Evolutionary conservation across 148 eudicot genomes (phyloP), one percentile per base, ranked within the genome.

Genomic region (Chenopodium suecicum): DNA sequence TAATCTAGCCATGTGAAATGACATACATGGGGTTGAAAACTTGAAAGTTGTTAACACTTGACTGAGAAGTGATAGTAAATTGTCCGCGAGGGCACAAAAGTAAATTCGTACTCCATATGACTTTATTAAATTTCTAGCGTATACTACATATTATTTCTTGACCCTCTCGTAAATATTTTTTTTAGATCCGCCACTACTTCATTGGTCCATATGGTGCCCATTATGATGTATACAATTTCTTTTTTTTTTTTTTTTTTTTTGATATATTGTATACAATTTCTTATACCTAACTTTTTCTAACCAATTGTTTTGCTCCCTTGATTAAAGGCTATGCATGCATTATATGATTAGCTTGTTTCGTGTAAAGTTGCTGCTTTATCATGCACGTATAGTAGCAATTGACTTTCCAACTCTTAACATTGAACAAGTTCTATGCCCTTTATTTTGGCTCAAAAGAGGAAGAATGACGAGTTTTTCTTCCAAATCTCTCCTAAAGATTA

Each of bases 21-120:
- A 63, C 54, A 29, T 67, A 76, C 34, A 11, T 16, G 44, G 48
- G 17, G 32, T 66, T 80, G 44, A 54, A 60, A 14, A 7, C 77
- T 66, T 80, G 44, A 54, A 60, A 14, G 14, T 70, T 44, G 46
- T 50, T 79, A 78, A 80, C 44, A 82, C 37, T 69, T 69, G 72
- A 69, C 46, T 7, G 2, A 32, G 46, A 19, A 27, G 62, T 56
- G 62, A 56, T 56, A 17, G 7, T 41, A 41, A 41, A 37, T 37
- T 37, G 41, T 37, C 41, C 7, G 20, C 5, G 17, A 0, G 22
- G 62, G 17, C 62, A 56, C 4, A 56, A 56, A 56, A 56, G 62
- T 16, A 56, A 56, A 2, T 56, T 56, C 0, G 6, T 56, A 32
- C 3, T 32, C 4, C 34, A 3, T 32, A 16, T 56, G 62, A 56